These are phyloP conservation scores for Phytophthora tentaculata DNA, from an alignment of 352 stramenopile species.

Conservation along the genomic window DNA sequence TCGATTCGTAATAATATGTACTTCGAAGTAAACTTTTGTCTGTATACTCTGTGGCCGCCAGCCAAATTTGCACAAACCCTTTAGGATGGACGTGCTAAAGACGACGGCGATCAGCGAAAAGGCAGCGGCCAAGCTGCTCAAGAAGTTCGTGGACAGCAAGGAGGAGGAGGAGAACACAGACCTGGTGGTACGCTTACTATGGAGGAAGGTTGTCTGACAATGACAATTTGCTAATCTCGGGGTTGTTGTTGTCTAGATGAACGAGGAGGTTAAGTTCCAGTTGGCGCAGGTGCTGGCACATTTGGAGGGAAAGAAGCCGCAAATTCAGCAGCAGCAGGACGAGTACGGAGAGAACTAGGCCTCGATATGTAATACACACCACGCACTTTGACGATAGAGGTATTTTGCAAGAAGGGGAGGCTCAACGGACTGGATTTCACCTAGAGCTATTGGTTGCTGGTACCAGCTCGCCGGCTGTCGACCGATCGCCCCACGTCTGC, in stretches of 20 bases:
- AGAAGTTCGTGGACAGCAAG: slow-evolving; percentile 79
- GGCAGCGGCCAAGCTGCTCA: slow-evolving; percentile 72
- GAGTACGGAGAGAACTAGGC: slow-evolving; percentile 34
- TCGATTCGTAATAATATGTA: too few species aligned
- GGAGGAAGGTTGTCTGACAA: too few species aligned
- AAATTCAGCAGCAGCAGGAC: slow-evolving; percentile 41
- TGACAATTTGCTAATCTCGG: too few species aligned
- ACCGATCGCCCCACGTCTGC: neutral
- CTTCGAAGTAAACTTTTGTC: too few species aligned
- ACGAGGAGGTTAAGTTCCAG: slow-evolving; percentile 79
- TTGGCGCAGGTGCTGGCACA: slow-evolving; percentile 76
- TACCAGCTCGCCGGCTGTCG: too few species aligned
- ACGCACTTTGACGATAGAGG: slow-evolving; percentile 25
- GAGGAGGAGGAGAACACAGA: slow-evolving; percentile 68
- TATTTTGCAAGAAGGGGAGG: too few species aligned
- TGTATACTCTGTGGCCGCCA: neutral
- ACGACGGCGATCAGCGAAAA: slow-evolving; percentile 67
- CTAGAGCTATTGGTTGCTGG: too few species aligned
- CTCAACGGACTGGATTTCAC: too few species aligned
- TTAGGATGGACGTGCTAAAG: slow-evolving; percentile 71
- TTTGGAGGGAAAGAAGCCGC: slow-evolving; percentile 56
- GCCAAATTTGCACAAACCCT: slow-evolving; percentile 18
- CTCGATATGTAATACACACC: slow-evolving; percentile 37
- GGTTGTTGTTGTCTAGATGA: slow-evolving; percentile 53
- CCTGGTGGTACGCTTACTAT: slow-evolving; percentile 58